phyloP scores from a whole-genome alignment of 345 rosid genomes.

The Linum usitatissimum region DNA sequence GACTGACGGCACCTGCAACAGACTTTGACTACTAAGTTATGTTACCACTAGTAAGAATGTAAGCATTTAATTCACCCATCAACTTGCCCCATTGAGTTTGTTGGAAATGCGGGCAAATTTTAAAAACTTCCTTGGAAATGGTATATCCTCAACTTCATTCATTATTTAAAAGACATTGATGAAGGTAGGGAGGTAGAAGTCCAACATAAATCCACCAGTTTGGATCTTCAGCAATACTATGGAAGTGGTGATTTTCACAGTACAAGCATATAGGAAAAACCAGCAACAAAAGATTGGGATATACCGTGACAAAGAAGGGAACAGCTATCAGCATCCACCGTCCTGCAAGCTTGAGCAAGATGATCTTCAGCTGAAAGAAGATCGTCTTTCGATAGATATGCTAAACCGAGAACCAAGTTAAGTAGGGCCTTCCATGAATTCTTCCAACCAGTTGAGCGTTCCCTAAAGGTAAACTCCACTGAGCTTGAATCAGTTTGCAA shows the following conservation, averaged over 20 bases:
- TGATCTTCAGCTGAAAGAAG: constrained; percentile 48
- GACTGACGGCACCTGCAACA: constrained; percentile 43
- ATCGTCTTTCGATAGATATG: constrained; percentile 40
- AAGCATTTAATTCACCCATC: neutral
- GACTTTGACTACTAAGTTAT: neutral
- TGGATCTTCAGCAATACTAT: too few relatives aligned
- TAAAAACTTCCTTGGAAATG: too few relatives aligned
- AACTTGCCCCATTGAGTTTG: too few relatives aligned
- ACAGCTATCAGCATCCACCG: constrained; percentile 47
- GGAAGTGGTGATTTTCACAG: too few relatives aligned
- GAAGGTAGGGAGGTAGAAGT: too few relatives aligned
- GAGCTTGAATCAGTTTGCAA: constrained; percentile 36
- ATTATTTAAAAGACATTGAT: too few relatives aligned
- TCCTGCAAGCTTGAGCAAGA: constrained; percentile 52
- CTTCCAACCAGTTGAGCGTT: constrained; percentile 32
- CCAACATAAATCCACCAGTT: too few relatives aligned
- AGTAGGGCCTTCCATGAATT: constrained; percentile 55
- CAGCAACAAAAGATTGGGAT: neutral
- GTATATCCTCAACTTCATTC: too few relatives aligned
- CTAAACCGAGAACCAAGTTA: constrained; percentile 45
- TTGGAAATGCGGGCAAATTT: too few relatives aligned
- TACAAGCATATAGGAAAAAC: too few relatives aligned
- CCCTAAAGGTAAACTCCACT: constrained; percentile 38
- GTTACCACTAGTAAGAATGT: neutral
- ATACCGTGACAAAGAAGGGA: constrained; percentile 72